These are phyloP conservation scores for Corymbia maculata DNA, from an alignment of 345 rosid species.

Conservation along the genomic window DNA sequence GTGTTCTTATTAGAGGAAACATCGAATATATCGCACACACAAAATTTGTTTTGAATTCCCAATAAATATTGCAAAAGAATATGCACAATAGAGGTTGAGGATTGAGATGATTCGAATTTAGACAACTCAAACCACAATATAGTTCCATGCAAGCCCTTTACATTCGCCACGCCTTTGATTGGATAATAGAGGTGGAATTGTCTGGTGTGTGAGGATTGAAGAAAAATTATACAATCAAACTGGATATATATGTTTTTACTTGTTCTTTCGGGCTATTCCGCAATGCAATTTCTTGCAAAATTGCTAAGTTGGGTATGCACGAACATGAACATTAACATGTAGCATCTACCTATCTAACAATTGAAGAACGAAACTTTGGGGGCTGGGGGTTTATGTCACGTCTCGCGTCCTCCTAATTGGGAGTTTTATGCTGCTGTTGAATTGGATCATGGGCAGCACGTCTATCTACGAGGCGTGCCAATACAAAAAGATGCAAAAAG, in stretches of 20 bases:
- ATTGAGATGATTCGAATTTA: neutral
- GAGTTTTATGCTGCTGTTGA: neutral
- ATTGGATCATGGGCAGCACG: neutral
- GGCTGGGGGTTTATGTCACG: neutral
- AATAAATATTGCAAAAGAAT: too few relatives aligned
- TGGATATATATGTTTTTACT: neutral
- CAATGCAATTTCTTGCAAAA: neutral
- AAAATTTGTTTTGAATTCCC: too few relatives aligned
- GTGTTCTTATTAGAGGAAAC: too few relatives aligned
- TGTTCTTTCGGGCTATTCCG: neutral
- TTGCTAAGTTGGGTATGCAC: neutral
- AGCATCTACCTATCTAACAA: neutral
- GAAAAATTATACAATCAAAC: neutral
- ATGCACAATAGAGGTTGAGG: neutral
- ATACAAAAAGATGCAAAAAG: neutral
- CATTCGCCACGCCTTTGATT: neutral
- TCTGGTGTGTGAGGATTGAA: neutral
- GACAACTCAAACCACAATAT: neutral
- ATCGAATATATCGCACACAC: too few relatives aligned
- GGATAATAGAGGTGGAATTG: neutral
- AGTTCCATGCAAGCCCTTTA: fast-evolving
- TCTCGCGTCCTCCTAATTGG: neutral
- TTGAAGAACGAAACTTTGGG: neutral
- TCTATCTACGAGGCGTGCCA: neutral
- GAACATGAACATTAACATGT: neutral